Evolutionary conservation across 139 green algal species (phyloP).

Genomic region (Ettlia oleoabundans): DNA sequence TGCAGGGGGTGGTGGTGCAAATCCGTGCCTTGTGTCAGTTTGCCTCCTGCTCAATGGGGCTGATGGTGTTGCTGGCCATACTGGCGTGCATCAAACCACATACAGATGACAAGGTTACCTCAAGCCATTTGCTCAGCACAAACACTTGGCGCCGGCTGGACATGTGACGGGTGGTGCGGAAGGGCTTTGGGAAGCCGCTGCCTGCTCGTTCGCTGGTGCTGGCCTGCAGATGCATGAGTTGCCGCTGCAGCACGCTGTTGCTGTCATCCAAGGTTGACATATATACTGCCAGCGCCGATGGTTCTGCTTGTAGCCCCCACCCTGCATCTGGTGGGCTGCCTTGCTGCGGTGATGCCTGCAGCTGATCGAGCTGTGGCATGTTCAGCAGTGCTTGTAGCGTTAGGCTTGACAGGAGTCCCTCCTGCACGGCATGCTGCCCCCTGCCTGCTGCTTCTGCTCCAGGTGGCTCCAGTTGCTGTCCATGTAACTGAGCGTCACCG

Average conservation of each 20-base stretch:
- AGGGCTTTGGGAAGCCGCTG: not conserved
- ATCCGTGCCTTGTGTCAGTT: no score
- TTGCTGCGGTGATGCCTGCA: not conserved
- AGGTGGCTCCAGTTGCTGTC: no score
- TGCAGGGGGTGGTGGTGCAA: no score
- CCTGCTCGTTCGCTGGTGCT: not conserved
- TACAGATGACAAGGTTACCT: not conserved
- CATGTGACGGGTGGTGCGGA: conserved; percentile 14
- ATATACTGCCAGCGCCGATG: not conserved
- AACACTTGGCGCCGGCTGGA: conserved; percentile 23
- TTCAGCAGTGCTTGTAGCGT: conserved; percentile 4
- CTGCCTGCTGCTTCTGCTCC: no score
- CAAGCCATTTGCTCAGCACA: conserved; percentile 33
- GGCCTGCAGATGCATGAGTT: conserved; percentile 16
- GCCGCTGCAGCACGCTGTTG: conserved; percentile 20
- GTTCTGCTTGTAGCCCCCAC: not conserved
- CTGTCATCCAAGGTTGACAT: not conserved
- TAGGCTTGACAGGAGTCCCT: not conserved
- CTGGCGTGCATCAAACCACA: not conserved
- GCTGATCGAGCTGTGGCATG: not conserved
- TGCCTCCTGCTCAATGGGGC: no score
- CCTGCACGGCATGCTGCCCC: not conserved
- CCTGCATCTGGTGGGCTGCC: not conserved
- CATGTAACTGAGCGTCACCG: no score
- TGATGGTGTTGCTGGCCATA: not conserved